Percentiles rank a stretch among this genome's conserved stretches.
Conservation (phyloP, 2,329 filamentous ascomycete species). For the Capronia coronata region DNA sequence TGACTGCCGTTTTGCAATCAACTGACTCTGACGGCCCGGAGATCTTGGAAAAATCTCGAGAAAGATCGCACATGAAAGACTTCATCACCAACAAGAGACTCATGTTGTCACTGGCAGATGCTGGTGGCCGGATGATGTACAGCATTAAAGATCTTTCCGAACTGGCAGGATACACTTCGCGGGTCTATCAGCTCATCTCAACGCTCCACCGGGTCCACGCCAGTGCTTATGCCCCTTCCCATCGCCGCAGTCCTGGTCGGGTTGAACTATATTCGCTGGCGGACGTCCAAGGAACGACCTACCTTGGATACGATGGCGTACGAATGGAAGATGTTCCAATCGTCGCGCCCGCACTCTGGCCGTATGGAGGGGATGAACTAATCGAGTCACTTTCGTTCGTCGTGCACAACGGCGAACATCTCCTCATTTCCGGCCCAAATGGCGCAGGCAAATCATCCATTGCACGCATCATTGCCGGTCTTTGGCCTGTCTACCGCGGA, state of each 20-base stretch:
- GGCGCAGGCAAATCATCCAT: constrained; percentile 91
- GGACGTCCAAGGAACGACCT: constrained; percentile 87
- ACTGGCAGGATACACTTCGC: constrained; percentile 88
- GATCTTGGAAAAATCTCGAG: constrained; percentile 48
- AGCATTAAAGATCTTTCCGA: constrained; percentile 97
- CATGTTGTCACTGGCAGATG: constrained; percentile 94
- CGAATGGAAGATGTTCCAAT: constrained; percentile 88
- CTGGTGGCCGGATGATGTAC: constrained; percentile 98
- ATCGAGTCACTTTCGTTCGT: constrained; percentile 84
- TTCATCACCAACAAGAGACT: constrained; percentile 99
- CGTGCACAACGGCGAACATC: constrained; percentile 81
- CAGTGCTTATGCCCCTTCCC: constrained; percentile 69
- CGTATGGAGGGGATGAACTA: constrained; percentile 84
- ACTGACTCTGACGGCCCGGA: constrained; percentile 23
- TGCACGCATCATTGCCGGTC: constrained; percentile 74
- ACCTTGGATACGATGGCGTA: constrained; percentile 91
- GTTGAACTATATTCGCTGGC: constrained; percentile 81
- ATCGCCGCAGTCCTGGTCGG: constrained; percentile 40
- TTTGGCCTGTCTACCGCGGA: constrained; percentile 95
- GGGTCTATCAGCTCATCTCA: constrained; percentile 91
- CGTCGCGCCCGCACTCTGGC: constrained; percentile 81
- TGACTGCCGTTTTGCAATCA: constrained; percentile 63
- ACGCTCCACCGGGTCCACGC: constrained; percentile 92
- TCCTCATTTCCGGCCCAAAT: constrained; percentile 90
- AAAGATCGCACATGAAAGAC: constrained; percentile 87